Conservation (phyloP, 148 eudicot species). For the Camellia sinensis region DNA sequence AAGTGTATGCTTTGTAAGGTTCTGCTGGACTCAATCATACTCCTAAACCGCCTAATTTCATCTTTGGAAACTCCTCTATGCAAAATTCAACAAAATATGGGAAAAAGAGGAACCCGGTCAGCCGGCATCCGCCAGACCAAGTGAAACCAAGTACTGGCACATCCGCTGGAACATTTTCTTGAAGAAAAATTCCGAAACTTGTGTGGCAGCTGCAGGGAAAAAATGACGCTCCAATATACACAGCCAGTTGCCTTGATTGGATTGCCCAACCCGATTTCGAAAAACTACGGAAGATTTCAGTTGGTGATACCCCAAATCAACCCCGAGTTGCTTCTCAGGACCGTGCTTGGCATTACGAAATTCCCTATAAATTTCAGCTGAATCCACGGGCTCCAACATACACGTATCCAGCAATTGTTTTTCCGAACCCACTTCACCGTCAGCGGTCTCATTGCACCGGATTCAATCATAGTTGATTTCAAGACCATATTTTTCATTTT, state of each 20-base stretch:
- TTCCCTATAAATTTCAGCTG: conserved; percentile 62
- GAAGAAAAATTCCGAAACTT: conserved; percentile 48
- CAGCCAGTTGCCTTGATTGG: conserved; percentile 81
- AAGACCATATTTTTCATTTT: conserved; percentile 13
- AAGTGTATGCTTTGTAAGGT: conserved; percentile 82
- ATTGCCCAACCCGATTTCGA: conserved; percentile 76
- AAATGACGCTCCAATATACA: conserved; percentile 80
- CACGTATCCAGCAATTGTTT: conserved; percentile 18
- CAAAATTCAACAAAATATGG: conserved; percentile 91
- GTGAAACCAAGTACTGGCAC: conserved; percentile 55
- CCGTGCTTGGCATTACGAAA: conserved; percentile 37
- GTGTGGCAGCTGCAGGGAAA: conserved; percentile 72
- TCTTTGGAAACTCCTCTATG: conserved; percentile 62
- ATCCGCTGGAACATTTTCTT: conserved; percentile 44
- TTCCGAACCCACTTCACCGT: not conserved
- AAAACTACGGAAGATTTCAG: conserved; percentile 51
- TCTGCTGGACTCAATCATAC: conserved; percentile 81
- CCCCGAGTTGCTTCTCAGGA: conserved; percentile 25
- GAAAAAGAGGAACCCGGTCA: conserved; percentile 75
- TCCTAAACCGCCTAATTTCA: conserved; percentile 75
- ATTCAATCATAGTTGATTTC: not conserved
- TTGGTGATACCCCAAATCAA: conserved; percentile 48
- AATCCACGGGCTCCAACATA: conserved; percentile 51
- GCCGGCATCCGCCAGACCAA: conserved; percentile 68
- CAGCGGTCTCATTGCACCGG: not conserved